These are phyloP conservation scores for Gossypium thurberi DNA, from an alignment of 345 rosid genomes.

Conservation along the genomic window DNA sequence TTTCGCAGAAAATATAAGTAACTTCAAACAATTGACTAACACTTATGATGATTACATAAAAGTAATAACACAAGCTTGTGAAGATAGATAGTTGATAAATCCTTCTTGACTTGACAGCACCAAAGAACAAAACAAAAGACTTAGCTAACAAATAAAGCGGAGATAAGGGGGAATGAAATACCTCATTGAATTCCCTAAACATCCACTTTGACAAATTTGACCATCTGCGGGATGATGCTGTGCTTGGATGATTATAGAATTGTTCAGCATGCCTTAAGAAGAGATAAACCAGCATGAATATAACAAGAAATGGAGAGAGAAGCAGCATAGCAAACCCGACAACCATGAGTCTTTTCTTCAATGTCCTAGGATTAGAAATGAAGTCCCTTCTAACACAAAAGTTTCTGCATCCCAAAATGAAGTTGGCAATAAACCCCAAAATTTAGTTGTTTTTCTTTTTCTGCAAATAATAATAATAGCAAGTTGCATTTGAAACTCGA, in stretches of 20 bases:
- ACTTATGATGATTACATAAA: background rate
- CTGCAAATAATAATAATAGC: background rate
- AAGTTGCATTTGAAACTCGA: background rate
- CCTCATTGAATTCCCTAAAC: conserved; percentile 37
- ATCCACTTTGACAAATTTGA: conserved; percentile 50
- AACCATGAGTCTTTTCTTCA: conserved; percentile 77
- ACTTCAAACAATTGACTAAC: conserved; percentile 1
- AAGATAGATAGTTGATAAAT: background rate
- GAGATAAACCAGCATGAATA: conserved; percentile 91
- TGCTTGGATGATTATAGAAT: conserved; percentile 92
- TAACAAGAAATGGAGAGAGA: conserved; percentile 90
- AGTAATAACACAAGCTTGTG: background rate
- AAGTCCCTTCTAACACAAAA: conserved; percentile 85
- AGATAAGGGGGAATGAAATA: conserved; percentile 15
- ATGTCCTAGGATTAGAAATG: conserved; percentile 62
- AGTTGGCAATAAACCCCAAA: background rate
- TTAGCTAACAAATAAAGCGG: background rate
- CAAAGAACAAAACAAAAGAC: background rate
- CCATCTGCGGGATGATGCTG: conserved; percentile 97
- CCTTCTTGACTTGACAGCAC: background rate
- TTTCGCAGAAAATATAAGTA: background rate
- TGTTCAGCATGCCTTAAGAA: conserved; percentile 97
- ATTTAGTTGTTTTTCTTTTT: background rate
- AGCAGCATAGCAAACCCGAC: conserved; percentile 87
- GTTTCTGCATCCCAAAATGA: conserved; percentile 42